Evolutionary conservation across 495 filamentous ascomycete species (phyloP), one percentile per base, ranked within the genome.

Genomic region (Chaetomium cochliodes): DNA sequence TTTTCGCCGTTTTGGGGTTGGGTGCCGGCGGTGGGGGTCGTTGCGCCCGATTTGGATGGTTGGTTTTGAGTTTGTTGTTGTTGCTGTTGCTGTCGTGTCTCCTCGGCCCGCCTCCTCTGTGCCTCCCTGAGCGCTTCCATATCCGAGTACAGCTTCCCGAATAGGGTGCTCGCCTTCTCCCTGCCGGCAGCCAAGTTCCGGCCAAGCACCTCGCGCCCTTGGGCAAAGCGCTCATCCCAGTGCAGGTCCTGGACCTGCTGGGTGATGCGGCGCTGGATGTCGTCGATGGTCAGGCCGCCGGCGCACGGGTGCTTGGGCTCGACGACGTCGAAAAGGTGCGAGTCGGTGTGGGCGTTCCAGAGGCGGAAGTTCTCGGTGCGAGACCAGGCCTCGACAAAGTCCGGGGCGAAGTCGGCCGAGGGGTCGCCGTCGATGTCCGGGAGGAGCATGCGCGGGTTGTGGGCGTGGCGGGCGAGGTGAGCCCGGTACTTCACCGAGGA

Each of bases 231-330:
- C 68, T 96, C 92, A 71, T 97, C 92, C 0, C 96, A 82, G 75
- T 96, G 92, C 49, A 96, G 82, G 58, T 96, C 92, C 63, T 91
- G 83, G 1, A 92, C 92, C 72, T 92, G 93, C 76, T 96, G 91
- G 20, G 92, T 86, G 28, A 98, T 82, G 33, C 94, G 85, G 41
- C 93, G 84, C 71, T 98, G 93, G 44, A 98, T 88, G 73, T 98
- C 94, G 47, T 98, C 94, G 67, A 98, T 92, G 0, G 90, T 91
- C 46, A 98, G 81, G 1, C 92, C 93, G n/a, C 94, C 96, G 13
- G 93, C 92, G 76, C 89, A 96, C 3, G 96, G 93, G 76, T 98
- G 94, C 53, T 85, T 87, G 6, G 94, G 94, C 62, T 96, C 92
- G 20, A 94, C 90, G 67, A 98, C 90, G 66, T 96, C 93, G 71